phyloP scores from a whole-genome alignment of 164 flowering plant species.

The Protea cynaroides region DNA sequence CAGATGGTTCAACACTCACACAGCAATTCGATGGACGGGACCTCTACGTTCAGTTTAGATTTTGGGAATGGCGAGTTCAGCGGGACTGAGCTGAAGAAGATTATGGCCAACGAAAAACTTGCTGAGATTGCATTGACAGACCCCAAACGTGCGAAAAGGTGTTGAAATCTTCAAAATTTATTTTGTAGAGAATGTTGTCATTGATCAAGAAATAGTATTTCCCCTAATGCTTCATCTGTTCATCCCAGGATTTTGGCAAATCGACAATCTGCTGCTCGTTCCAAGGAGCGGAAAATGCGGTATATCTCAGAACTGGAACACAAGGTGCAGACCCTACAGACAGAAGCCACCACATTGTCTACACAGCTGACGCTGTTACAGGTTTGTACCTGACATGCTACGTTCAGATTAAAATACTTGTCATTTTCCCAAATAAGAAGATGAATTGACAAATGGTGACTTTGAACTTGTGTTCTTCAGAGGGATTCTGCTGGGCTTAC shows the following conservation, averaged over 20 bases:
- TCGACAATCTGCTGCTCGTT: slow-evolving; percentile 90
- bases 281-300: slow-evolving; percentile 81
- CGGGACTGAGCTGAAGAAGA: slow-evolving; percentile 65
- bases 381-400: slow-evolving; percentile 20
- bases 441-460: background rate
- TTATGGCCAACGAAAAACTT: slow-evolving; percentile 57
- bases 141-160: slow-evolving; percentile 78
- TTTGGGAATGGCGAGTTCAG: slow-evolving; percentile 67
- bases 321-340: slow-evolving; percentile 82
- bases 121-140: slow-evolving; percentile 57
- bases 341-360: slow-evolving; percentile 83
- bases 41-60: slow-evolving; percentile 58
- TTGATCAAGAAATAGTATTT: background rate
- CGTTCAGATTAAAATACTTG: background rate
- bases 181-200: too few species aligned
- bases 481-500: slow-evolving; percentile 52
- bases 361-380: slow-evolving; percentile 76
- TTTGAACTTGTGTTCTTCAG: slow-evolving; percentile 17
- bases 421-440: too few species aligned
- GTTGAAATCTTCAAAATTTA: too few species aligned
- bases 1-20: slow-evolving; percentile 53
- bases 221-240: background rate
- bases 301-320: slow-evolving; percentile 82
- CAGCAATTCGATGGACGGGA: slow-evolving; percentile 59
- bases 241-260: slow-evolving; percentile 70